Base-by-base conservation (phyloP, 2,329 filamentous ascomycete species). In the Ramularia endophylla region DNA sequence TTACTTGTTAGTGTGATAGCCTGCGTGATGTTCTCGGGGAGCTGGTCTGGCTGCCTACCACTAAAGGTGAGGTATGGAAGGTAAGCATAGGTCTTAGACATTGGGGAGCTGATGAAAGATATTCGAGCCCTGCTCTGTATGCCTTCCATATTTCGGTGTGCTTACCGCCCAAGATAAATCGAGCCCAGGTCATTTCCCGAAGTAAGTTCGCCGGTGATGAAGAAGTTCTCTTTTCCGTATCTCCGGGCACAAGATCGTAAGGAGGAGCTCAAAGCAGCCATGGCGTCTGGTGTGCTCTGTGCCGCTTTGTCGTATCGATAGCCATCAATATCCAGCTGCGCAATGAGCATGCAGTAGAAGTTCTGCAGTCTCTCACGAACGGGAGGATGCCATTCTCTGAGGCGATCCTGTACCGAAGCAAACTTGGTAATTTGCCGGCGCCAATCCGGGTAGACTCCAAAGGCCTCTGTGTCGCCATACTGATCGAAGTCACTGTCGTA, bases 221-320 rank as follows among this genome's bases (percentile, higher is more conserved):
- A 77, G 54, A 81, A 81, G 53, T 81, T 81, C 0, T 72, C 52
- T 54, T 81, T 81, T 27, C 73, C 73, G 36, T 72, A 62, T n/a
- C 60, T 58, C 8, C 63, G 59, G n/a, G 78, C 78, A 56, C 78
- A 81, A 30, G 69, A 61, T 27, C 78, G 68, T 51, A 78, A 72
- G 4, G 70, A 66, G 12, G 67, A 62, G 19, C 74, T 75, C 54
- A 75, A 80, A 28, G 73, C 67, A 4, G 69, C 76, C 43, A 78
- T 66, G 1, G 77, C 73, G 53, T 81, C 78, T 5, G 79, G 68
- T 0, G 78, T 80, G 7, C 74, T 70, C 52, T 80, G 77, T 1
- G 73, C 71, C 1, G 77, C 78, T 58, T 82, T 82, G 60, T 82
- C 78, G 58, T 79, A 78, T 31, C 78, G 73, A 52, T 78, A 80